These are phyloP conservation scores for Yamadazyma paraphyllophila DNA, from an alignment of 805 yeast species.

Conservation along the genomic window DNA sequence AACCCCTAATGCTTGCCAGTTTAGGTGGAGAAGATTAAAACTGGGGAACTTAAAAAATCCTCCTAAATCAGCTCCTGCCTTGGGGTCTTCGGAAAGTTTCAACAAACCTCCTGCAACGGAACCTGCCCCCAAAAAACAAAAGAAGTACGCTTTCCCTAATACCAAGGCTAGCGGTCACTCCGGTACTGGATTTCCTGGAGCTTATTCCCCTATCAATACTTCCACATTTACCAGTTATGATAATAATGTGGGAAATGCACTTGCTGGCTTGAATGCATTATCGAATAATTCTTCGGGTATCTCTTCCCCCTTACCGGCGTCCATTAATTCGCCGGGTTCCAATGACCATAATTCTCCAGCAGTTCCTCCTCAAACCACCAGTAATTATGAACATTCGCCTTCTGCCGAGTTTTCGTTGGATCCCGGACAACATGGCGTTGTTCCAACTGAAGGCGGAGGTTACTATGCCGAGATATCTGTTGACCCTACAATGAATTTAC, in stretches of 20 bases:
- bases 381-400: constrained; percentile 18
- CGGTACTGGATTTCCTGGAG: constrained; percentile 23
- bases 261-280: constrained; percentile 45
- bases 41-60: constrained; percentile 44
- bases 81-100: constrained; percentile 7
- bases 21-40: constrained; percentile 46
- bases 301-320: constrained; percentile 26
- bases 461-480: constrained; percentile 43
- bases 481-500: constrained; percentile 46
- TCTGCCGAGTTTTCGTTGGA: constrained; percentile 20
- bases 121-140: constrained; percentile 12
- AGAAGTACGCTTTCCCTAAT: constrained; percentile 17
- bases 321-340: constrained; percentile 18
- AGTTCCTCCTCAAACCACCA: constrained; percentile 18
- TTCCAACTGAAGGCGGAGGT: constrained; percentile 35
- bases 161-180: constrained; percentile 15
- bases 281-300: constrained; percentile 28
- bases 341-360: constrained; percentile 19
- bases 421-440: constrained; percentile 28
- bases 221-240: constrained; percentile 42
- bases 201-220: constrained; percentile 34
- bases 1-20: constrained; percentile 49
- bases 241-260: constrained; percentile 38
- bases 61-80: constrained; percentile 37
- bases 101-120: constrained; percentile 5